Base-by-base conservation (phyloP, 2,329 filamentous ascomycete species). In the Gaeumannomyces sp. region DNA sequence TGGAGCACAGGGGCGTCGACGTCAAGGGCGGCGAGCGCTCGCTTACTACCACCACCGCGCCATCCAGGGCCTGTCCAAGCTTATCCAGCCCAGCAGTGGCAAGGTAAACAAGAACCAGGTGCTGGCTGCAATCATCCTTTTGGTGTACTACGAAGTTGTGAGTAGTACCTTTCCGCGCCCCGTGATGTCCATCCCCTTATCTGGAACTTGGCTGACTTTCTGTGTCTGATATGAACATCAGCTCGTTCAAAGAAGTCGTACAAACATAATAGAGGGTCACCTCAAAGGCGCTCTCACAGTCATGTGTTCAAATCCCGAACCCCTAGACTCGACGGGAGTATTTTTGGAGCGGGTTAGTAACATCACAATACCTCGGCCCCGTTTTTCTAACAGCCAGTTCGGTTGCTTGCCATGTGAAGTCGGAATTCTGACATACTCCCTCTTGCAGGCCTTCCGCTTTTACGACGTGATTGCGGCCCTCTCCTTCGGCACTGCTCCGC, bases 401-500 rank as follows among this genome's bases (percentile, higher is more conserved):
- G 16, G 38, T 4, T 22, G 13, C 16, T 45, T 19, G 2, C 38
- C 3, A 45, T 16, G 38, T 19, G 14, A 31, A 31, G 11, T 29
- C 4, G n/a, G 27, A 7, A 61, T 11, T 33, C 61, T 57, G 33
- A 56, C 58, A 19, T 35, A 8, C 8, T 58, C 14, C 62, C 62
- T 25, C 63, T 71, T 76, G 45, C 64, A 88, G 85, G 85, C 85
- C 1, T 89, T 88, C 69, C 81, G 83, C 7, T 88, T 88, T 69
- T 88, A 88, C 73, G 85, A 88, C 71, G 85, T 88, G 28, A 88
- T 88, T 65, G 82, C 85, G 7, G 85, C 86, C 1, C 75, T 89
- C 35, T 88, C 85, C 0, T 80, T 87, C 62, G 85, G 84, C 64
- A 85, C 83, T 16, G 77, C 83, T 5, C 85, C 85, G 2, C 77